These are phyloP conservation scores for Gymnopilus dilepis DNA, from an alignment of 768 basidiomycete genomes.

Conservation along the genomic window DNA sequence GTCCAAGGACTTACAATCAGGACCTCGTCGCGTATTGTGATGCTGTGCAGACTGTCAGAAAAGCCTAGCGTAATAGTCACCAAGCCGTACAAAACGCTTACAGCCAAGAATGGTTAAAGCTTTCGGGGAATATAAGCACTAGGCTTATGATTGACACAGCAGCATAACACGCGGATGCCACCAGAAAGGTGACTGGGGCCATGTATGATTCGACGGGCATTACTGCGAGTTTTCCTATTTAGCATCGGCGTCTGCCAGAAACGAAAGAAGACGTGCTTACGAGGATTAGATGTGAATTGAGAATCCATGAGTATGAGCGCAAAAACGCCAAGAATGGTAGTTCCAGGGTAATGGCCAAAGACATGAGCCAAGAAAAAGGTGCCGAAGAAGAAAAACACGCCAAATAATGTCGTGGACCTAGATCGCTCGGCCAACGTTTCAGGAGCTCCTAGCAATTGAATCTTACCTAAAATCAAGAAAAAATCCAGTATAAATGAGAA, in stretches of 20 bases:
- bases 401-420: constrained; percentile 41
- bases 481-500: constrained; percentile 35
- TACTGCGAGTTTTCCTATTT: not conserved
- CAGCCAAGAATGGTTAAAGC: constrained; percentile 43
- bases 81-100: constrained; percentile 13
- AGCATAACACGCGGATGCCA: constrained; percentile 39
- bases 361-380: constrained; percentile 39
- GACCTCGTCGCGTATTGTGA: constrained; percentile 8
- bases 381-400: constrained; percentile 44
- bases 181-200: constrained; percentile 17
- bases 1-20: constrained; percentile 1
- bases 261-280: not conserved
- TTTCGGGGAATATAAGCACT: constrained; percentile 43
- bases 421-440: not conserved
- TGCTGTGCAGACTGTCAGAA: constrained; percentile 1
- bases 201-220: constrained; percentile 5
- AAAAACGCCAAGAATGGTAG: constrained; percentile 9
- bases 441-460: not conserved
- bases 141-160: constrained; percentile 39
- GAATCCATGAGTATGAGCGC: constrained; percentile 5
- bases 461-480: constrained; percentile 42
- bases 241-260: not conserved
- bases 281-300: not conserved
- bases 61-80: not conserved
- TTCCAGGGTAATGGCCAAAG: not conserved